Base-by-base conservation (phyloP, 2,329 filamentous ascomycete species). In the Phoma sp. region DNA sequence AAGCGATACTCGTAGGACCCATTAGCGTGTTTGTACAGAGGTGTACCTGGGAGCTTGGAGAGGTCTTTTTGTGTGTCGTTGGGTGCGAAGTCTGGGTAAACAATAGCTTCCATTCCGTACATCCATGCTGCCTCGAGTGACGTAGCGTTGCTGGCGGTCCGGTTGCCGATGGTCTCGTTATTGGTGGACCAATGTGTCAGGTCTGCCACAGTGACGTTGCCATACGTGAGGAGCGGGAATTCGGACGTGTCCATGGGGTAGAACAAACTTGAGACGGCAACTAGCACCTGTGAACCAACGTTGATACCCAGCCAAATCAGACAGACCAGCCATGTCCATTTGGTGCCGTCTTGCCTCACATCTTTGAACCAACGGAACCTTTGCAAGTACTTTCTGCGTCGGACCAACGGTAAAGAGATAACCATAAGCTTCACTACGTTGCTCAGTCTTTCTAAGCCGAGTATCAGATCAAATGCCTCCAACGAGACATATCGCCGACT, bases 371-470 rank as follows among this genome's bases (percentile, higher is more conserved):
- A 69, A 4, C 62, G 57, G 2, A 71, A 55, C 14, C 58, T 64
- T 2, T 63, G 59, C 11, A 71, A 36, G 15, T 65, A 64, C 12
- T 59, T 70, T 4, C 63, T 47, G 21, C 62, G 57, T 2, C 65
- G 64, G 5, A 72, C 56, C 1, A 70, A 63, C 5, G 72, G 72
- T 5, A 69, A 50, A 0, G 69, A 72, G 7, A 72, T 66, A 15
- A 73, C 46, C 68, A 74, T 72, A 26, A 74, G 57, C 42, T 73
- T 73, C 2, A 60, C 59, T 15, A 74, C 66, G 15, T 72, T 72
- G 17, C 68, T 67, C 5, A 73, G 59, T 11, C 67, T 67, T 18
- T 65, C 61, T 1, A 71, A 42, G 7, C 71, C 67, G 5, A 74
- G 59, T 21, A 74, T 72, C 20, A 75, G 59, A 36, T 74, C 72